A percentile compares a stretch with the other conserved stretches of the same genome.
These are phyloP conservation scores for Petasospora rhodanensis DNA, from an alignment of 1,139 yeast genomes.

Conservation along the genomic window DNA sequence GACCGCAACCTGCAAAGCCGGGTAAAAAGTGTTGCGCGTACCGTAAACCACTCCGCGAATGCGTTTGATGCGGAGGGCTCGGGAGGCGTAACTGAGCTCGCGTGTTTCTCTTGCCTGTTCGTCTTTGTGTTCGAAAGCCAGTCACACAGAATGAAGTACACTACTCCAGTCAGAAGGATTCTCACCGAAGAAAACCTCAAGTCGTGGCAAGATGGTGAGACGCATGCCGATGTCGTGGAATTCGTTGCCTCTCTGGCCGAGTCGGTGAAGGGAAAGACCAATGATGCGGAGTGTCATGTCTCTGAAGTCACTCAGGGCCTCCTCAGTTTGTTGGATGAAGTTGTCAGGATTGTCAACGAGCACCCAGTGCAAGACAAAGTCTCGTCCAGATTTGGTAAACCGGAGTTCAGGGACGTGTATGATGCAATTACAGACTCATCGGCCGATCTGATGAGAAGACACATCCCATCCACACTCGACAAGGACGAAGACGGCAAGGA, in stretches of 20 bases:
- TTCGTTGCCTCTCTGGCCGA: slow-evolving; percentile 59
- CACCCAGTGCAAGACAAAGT: slow-evolving; percentile 64
- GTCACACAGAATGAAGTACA: slow-evolving; percentile 15
- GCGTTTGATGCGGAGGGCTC: slow-evolving; percentile 2
- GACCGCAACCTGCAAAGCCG: background rate
- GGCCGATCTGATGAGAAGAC: slow-evolving; percentile 24
- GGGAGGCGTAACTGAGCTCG: too few species aligned
- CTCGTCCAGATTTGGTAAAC: slow-evolving; percentile 86
- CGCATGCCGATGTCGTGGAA: slow-evolving; percentile 45
- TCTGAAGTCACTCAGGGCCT: slow-evolving; percentile 34
- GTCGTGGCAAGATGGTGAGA: slow-evolving; percentile 52
- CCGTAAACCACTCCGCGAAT: slow-evolving; percentile 7
- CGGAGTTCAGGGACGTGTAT: slow-evolving; percentile 81
- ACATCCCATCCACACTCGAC: slow-evolving; percentile 20
- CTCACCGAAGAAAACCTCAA: slow-evolving; percentile 57
- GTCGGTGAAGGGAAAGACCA: slow-evolving; percentile 60
- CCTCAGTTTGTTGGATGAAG: slow-evolving; percentile 38
- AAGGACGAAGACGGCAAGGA: too few species aligned
- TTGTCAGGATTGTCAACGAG: slow-evolving; percentile 40
- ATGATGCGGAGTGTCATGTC: slow-evolving; percentile 40
- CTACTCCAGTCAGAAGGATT: slow-evolving; percentile 50
- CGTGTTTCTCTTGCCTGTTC: too few species aligned
- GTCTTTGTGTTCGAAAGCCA: too few species aligned
- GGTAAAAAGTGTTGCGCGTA: slow-evolving; percentile 3
- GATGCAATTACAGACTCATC: slow-evolving; percentile 50